Evolutionary conservation across 768 basidiomycete genomes (phyloP).

Genomic region (Panaeolus papilionaceus): DNA sequence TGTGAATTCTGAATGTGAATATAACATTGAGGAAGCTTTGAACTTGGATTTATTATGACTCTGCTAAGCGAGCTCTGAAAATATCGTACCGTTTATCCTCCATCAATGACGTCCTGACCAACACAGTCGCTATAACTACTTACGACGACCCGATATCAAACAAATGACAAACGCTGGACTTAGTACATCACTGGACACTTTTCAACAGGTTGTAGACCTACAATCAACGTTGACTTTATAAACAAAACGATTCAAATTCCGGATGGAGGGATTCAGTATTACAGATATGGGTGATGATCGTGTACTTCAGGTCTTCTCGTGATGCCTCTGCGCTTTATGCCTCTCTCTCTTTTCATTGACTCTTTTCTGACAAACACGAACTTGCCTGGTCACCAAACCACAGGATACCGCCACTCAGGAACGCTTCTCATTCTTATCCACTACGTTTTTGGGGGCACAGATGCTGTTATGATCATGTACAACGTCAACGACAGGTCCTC

Average conservation of each 20-base stretch:
- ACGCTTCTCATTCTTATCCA: conserved; percentile 81
- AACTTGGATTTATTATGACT: no score
- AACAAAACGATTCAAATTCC: conserved; percentile 74
- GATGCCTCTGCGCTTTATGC: not conserved
- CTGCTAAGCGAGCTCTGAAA: no score
- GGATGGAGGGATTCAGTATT: conserved; percentile 64
- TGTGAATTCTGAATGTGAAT: not conserved
- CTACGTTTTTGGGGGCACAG: conserved; percentile 88
- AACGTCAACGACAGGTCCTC: conserved; percentile 75
- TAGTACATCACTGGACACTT: conserved; percentile 82
- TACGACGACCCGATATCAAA: not conserved
- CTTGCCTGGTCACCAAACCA: no score
- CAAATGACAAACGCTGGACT: not conserved
- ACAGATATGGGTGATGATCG: conserved; percentile 58
- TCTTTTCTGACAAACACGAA: not conserved
- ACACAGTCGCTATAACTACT: not conserved
- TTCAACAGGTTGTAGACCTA: conserved; percentile 79
- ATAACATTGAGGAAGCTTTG: not conserved
- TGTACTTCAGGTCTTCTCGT: conserved; percentile 16
- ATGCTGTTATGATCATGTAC: conserved; percentile 83
- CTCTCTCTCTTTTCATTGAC: conserved; percentile 1
- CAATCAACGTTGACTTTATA: conserved; percentile 91
- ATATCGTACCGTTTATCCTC: not conserved
- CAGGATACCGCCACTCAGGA: conserved; percentile 91
- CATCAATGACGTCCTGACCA: not conserved